phyloP scores from a whole-genome alignment of 257 asterid species.

The Gentiana macrophylla region DNA sequence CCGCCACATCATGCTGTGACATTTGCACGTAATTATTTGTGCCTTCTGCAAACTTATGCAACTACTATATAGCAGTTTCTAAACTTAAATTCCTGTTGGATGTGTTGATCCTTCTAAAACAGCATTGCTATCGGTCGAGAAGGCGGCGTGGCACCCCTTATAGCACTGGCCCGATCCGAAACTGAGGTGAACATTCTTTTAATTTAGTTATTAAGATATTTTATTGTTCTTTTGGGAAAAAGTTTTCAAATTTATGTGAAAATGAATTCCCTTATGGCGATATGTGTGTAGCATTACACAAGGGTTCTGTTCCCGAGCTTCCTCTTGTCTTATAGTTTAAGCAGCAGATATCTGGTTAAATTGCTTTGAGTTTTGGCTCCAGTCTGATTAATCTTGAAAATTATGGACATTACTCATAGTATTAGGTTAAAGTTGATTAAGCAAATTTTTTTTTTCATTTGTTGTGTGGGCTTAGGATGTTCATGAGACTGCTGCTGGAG shows the following conservation, averaged over 20 bases:
- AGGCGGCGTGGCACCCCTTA: conserved; percentile 88
- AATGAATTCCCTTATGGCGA: not conserved
- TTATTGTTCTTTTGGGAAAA: not conserved
- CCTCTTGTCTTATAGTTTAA: not conserved
- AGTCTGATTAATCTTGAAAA: not conserved
- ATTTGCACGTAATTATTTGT: too few species aligned
- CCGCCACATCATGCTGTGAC: too few species aligned
- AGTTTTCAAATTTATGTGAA: not conserved
- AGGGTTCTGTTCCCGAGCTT: not conserved
- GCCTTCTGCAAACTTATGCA: too few species aligned
- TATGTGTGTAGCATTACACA: not conserved
- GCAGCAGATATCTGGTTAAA: not conserved
- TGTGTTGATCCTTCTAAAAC: conserved; percentile 12
- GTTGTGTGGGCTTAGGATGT: conserved; percentile 47
- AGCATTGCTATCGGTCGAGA: conserved; percentile 87
- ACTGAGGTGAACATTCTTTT: conserved; percentile 40
- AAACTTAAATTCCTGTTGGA: conserved; percentile 5
- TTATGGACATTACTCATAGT: too few species aligned
- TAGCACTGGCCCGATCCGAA: conserved; percentile 60
- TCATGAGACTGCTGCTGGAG: conserved; percentile 97
- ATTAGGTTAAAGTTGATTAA: not conserved
- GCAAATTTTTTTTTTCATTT: conserved; percentile 1
- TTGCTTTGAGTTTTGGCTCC: not conserved
- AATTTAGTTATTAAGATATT: not conserved
- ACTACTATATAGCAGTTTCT: not conserved